These are phyloP conservation scores for Gonapodya prolifera DNA, from an alignment of 192 early-diverging fungal species.

Conservation along the genomic window DNA sequence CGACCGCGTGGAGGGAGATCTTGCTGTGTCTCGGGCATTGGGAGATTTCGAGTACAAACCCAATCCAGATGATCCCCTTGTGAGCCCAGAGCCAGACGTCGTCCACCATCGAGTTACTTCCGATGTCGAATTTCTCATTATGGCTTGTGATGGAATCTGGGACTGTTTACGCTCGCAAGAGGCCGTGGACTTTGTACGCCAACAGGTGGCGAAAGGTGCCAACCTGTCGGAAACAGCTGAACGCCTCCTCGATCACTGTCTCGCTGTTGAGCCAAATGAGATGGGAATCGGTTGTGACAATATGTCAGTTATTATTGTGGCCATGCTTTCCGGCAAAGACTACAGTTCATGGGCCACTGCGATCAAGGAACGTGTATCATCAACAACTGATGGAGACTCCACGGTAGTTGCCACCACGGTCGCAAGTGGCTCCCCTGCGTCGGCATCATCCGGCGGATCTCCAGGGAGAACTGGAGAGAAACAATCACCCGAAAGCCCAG, in stretches of 20 bases:
- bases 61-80: conserved; percentile 71
- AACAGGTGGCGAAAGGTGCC: conserved; percentile 45
- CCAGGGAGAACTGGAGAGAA: not conserved
- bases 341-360: not conserved
- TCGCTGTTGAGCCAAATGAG: conserved; percentile 75
- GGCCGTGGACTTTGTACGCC: conserved; percentile 68
- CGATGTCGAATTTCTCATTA: conserved; percentile 81
- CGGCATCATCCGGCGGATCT: not conserved
- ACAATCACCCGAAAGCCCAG: not conserved
- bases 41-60: conserved; percentile 98
- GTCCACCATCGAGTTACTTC: conserved; percentile 38
- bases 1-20: conserved; percentile 42
- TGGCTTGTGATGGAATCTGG: conserved; percentile 99
- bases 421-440: not conserved
- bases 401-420: not conserved
- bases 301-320: conserved; percentile 72
- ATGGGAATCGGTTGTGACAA: conserved; percentile 96
- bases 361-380: not conserved
- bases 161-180: conserved; percentile 89
- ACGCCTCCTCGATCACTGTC: conserved; percentile 78
- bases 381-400: not conserved
- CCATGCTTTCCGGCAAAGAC: not conserved
- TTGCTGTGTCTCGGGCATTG: conserved; percentile 91
- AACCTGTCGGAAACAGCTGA: conserved; percentile 66
- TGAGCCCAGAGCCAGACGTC: conserved; percentile 85